Conservation (phyloP, 2,329 filamentous ascomycete genomes). For the Botrytis byssoidea region DNA sequence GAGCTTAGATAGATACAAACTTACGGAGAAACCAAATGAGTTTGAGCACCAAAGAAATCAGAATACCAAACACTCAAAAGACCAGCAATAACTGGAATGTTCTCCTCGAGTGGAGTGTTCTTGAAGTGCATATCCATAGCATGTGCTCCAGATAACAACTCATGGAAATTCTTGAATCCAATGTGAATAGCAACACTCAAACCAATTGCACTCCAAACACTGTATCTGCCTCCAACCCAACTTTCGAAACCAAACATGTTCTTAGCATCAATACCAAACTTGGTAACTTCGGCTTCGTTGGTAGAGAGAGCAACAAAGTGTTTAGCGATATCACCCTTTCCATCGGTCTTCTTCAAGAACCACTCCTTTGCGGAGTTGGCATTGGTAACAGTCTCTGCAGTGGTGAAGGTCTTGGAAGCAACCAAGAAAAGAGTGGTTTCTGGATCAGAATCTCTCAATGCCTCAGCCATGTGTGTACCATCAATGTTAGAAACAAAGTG, state of each 20-base stretch:
- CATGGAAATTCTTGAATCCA: conserved; percentile 95
- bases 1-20: conserved; percentile 40
- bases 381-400: conserved; percentile 94
- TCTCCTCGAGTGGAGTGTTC: conserved; percentile 84
- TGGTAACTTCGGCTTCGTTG: conserved; percentile 91
- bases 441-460: conserved; percentile 81
- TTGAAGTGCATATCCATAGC: conserved; percentile 99
- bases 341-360: conserved; percentile 80
- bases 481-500: conserved; percentile 99
- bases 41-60: conserved; percentile 97
- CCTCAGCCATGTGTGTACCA: conserved; percentile 95
- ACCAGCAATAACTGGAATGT: conserved; percentile 90
- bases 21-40: conserved; percentile 92
- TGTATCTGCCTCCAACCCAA: conserved; percentile 98
- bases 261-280: conserved; percentile 97
- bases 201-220: conserved; percentile 97
- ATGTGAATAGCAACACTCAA: conserved; percentile 92
- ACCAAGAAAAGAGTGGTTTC: conserved; percentile 99
- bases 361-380: conserved; percentile 95
- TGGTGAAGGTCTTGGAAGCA: conserved; percentile 99
- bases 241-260: conserved; percentile 99
- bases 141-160: conserved; percentile 91
- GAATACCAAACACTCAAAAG: conserved; percentile 98
- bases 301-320: conserved; percentile 98
- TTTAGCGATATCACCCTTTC: conserved; percentile 89